Evolutionary conservation across 768 basidiomycete genomes (phyloP).

Genomic region (Suillus bovinus): DNA sequence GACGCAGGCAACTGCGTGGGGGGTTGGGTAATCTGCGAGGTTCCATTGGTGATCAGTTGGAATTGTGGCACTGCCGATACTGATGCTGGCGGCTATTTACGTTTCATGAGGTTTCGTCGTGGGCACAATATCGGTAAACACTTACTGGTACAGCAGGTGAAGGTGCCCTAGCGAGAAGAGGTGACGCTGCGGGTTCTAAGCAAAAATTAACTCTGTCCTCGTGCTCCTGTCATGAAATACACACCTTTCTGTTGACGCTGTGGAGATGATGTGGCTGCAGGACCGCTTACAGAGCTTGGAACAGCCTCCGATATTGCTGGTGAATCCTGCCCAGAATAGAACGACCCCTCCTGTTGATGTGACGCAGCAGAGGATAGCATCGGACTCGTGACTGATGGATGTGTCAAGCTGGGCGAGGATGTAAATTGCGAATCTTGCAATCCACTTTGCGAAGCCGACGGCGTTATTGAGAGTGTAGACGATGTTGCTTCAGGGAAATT

Average conservation of each 20-base stretch:
- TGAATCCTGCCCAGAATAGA: slow-evolving; percentile 71
- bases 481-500: slow-evolving; percentile 40
- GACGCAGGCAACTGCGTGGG: slow-evolving; percentile 33
- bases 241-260: slow-evolving; percentile 56
- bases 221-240: slow-evolving; percentile 21
- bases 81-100: slow-evolving; percentile 38
- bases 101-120: slow-evolving; percentile 20
- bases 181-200: slow-evolving; percentile 47
- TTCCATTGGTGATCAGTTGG: slow-evolving; percentile 35
- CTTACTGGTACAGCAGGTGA: slow-evolving; percentile 46
- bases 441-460: slow-evolving; percentile 33
- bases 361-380: slow-evolving; percentile 72
- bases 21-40: slow-evolving; percentile 26
- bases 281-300: slow-evolving; percentile 43
- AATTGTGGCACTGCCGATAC: slow-evolving; percentile 39
- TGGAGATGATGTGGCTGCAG: slow-evolving; percentile 62
- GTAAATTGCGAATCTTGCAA: slow-evolving; percentile 40
- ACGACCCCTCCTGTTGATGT: slow-evolving; percentile 66
- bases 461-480: slow-evolving; percentile 38
- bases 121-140: slow-evolving; percentile 16
- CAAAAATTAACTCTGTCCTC: slow-evolving; percentile 21
- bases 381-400: slow-evolving; percentile 80
- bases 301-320: slow-evolving; percentile 72
- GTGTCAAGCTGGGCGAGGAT: slow-evolving; percentile 84
- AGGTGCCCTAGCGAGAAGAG: slow-evolving; percentile 42